phyloP scores from a whole-genome alignment of 2,329 filamentous ascomycete species.

The Laburnicola sp. region DNA sequence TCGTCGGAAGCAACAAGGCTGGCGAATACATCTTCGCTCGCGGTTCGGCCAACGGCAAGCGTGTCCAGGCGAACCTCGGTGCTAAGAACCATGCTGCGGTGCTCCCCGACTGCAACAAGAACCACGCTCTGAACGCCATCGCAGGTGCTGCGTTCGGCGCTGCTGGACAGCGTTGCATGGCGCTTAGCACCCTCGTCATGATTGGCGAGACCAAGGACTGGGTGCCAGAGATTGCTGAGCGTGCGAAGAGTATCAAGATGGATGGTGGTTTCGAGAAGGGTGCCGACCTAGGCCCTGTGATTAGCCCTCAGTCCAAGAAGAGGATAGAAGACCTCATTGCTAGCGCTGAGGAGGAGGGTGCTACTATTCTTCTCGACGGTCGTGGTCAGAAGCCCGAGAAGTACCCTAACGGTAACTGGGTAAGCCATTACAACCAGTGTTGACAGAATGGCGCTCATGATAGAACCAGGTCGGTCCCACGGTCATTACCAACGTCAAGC shows the following conservation, averaged over 20 bases:
- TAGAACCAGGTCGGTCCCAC: conserved; percentile 69
- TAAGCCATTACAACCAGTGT: too few relatives aligned
- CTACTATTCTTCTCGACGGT: conserved; percentile 80
- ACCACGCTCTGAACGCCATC: conserved; percentile 83
- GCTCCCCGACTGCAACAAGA: conserved; percentile 86
- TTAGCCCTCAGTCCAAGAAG: conserved; percentile 75
- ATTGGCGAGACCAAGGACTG: conserved; percentile 84
- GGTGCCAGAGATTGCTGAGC: conserved; percentile 76
- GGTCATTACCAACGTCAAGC: conserved; percentile 78
- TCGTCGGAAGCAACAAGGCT: conserved; percentile 85
- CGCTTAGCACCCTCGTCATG: conserved; percentile 78
- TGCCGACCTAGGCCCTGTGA: conserved; percentile 79
- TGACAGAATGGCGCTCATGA: conserved; percentile 20
- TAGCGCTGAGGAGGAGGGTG: conserved; percentile 77
- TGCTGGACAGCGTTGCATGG: conserved; percentile 85
- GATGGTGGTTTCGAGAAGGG: conserved; percentile 81
- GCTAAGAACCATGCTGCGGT: conserved; percentile 88
- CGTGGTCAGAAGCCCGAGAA: conserved; percentile 73
- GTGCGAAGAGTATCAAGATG: conserved; percentile 71
- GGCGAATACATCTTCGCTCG: conserved; percentile 83
- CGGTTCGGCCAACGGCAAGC: conserved; percentile 82
- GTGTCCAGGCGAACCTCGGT: conserved; percentile 83
- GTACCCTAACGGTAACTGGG: conserved; percentile 82
- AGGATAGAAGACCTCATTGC: conserved; percentile 76
- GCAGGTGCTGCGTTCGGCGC: conserved; percentile 83